These are phyloP conservation scores for Fusarium sp. DNA, from an alignment of 2,329 filamentous ascomycete species.

Conservation along the genomic window DNA sequence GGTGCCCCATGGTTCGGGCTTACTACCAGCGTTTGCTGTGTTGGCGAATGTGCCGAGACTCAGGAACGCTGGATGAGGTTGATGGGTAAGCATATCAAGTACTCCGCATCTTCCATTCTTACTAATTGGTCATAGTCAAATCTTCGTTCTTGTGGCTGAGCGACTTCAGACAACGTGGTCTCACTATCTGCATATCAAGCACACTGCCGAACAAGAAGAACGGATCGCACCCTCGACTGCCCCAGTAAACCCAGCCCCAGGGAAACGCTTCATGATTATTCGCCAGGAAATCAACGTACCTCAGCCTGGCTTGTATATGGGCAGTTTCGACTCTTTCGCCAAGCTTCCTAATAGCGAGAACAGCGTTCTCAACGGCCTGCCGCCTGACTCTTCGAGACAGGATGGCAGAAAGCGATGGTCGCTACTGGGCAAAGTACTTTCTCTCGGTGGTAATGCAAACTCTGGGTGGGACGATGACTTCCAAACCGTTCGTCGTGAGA, in stretches of 20 bases:
- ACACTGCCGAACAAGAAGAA: constrained; percentile 69
- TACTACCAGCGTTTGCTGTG: constrained; percentile 93
- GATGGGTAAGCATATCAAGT: constrained; percentile 69
- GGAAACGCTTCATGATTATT: constrained; percentile 88
- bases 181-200: constrained; percentile 81
- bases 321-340: constrained; percentile 61
- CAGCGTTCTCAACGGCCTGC: constrained; percentile 44
- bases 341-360: constrained; percentile 45
- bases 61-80: constrained; percentile 71
- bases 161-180: constrained; percentile 80
- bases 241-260: constrained; percentile 86
- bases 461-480: constrained; percentile 58
- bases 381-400: constrained; percentile 45
- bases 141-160: constrained; percentile 75
- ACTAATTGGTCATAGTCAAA: constrained; percentile 63
- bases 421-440: constrained; percentile 72
- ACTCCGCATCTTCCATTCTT: constrained; percentile 5
- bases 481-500: constrained; percentile 63
- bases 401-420: constrained; percentile 72
- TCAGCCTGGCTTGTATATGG: constrained; percentile 61
- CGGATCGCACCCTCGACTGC: constrained; percentile 76
- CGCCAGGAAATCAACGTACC: constrained; percentile 73
- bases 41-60: constrained; percentile 86
- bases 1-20: constrained; percentile 94
- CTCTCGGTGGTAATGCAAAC: constrained; percentile 45